Evolutionary conservation across 768 basidiomycete species (phyloP), one percentile per base, ranked within the genome.

Genomic region (Mycena metata): DNA sequence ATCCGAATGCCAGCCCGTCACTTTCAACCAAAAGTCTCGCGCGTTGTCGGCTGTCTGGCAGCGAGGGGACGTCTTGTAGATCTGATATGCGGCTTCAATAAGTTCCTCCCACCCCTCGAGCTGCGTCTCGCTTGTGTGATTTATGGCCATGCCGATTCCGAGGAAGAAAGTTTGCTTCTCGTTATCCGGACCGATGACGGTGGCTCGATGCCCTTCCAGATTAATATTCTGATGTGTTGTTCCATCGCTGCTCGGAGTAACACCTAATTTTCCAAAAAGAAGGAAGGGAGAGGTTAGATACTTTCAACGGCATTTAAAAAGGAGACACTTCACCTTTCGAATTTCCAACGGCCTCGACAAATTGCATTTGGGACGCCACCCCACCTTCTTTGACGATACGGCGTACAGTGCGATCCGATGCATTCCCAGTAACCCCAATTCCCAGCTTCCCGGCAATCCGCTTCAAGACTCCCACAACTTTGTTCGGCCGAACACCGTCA

Each of bases 91-190:
- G 19, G 46, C 47, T 4, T 47, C 45, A 35, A 70, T 42, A 23
- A 35, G 3, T 11, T 65, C 60, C 26, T 70, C 46, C 74, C 71
- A 76, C 2, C 68, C 66, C 13, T 57, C 30, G 7, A 74, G 47
- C 63, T 74, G 72, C 11, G 66, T 72, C 52, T 75, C 72, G 46
- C 74, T 76, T 0, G 70, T 72, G 54, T 76, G 75, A 46, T 74
- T 67, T 5, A 60, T 7, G 13, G 62, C 51, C 42, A 33, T 52
- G 17, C n/a, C 12, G 23, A 64, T 43, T 9, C 52, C 63, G 10
- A 64, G 55, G 15, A 64, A 64, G 16, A 51, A 51, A 3, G 45
- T 35, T 16, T 59, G 26, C 16, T 61, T 61, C 23, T 42, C 16
- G 63, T 64, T 51, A 21, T 49, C 21, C 13, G 10, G 30, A 13